phyloP scores from a whole-genome alignment of 345 rosid genomes.

The Gossypium longicalyx region DNA sequence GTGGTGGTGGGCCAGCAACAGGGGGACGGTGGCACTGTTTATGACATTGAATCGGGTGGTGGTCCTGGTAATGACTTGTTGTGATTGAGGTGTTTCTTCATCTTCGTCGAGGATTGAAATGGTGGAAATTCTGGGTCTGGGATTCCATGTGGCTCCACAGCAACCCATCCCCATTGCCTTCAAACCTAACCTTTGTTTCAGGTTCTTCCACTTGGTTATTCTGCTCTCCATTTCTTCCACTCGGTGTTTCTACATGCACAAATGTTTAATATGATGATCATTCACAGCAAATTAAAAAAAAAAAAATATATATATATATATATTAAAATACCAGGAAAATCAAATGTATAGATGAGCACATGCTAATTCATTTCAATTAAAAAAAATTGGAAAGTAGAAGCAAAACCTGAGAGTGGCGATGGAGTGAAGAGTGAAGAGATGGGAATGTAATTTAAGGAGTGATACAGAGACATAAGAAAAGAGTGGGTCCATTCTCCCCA shows the following conservation, averaged over 20 bases:
- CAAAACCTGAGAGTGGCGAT: background rate
- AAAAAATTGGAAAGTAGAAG: background rate
- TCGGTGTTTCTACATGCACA: background rate
- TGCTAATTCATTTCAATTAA: background rate
- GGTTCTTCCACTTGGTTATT: slow-evolving; percentile 44
- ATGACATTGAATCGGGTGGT: background rate
- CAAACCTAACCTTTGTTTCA: slow-evolving; percentile 63
- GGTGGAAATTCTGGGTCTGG: slow-evolving; percentile 27
- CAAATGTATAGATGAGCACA: background rate
- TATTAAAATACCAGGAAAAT: background rate
- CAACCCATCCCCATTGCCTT: slow-evolving; percentile 49
- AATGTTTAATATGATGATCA: background rate
- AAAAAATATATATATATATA: background rate
- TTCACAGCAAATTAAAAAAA: background rate
- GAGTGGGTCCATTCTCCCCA: background rate
- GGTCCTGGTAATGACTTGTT: background rate
- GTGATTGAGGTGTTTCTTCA: slow-evolving; percentile 14
- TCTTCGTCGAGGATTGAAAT: slow-evolving; percentile 22
- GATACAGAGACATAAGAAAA: background rate
- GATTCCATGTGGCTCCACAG: slow-evolving; percentile 47
- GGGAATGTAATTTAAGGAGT: background rate
- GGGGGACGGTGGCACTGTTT: background rate
- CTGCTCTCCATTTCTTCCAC: slow-evolving; percentile 14
- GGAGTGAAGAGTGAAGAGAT: background rate
- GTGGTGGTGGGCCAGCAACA: background rate